These are phyloP conservation scores for Cyclanthera cordifolia DNA, from an alignment of 306 rosid species.

Conservation along the genomic window DNA sequence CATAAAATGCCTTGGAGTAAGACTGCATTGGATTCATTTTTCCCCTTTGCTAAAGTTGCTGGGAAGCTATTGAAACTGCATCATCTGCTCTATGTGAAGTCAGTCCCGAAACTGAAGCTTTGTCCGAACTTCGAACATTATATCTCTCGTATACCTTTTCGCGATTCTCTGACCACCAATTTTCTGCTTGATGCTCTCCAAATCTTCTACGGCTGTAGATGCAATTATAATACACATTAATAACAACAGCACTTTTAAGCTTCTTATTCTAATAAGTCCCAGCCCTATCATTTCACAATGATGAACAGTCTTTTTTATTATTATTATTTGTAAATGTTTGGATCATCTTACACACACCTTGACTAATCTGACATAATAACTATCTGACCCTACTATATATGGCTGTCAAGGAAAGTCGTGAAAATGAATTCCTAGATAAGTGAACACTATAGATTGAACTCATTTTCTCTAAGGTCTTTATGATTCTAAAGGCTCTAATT, in stretches of 20 bases:
- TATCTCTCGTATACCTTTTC: constrained; percentile 76
- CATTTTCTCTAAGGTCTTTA: too few species aligned
- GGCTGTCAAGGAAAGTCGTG: too few species aligned
- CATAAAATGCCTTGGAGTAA: constrained; percentile 39
- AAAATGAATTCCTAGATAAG: too few species aligned
- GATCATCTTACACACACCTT: too few species aligned
- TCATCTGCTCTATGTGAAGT: neutral
- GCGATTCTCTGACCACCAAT: constrained; percentile 94
- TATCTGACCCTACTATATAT: too few species aligned
- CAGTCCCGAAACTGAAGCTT: constrained; percentile 45
- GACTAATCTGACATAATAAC: too few species aligned
- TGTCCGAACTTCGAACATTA: constrained; percentile 61
- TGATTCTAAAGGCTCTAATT: too few species aligned
- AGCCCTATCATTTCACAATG: neutral
- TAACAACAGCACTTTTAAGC: neutral
- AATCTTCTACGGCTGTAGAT: constrained; percentile 87
- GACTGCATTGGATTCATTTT: constrained; percentile 8
- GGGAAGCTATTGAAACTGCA: constrained; percentile 18
- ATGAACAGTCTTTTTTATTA: neutral
- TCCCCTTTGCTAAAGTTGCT: constrained; percentile 34
- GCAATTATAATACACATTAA: constrained; percentile 12
- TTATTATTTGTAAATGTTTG: too few species aligned
- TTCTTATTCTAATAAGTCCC: neutral
- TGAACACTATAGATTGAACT: too few species aligned
- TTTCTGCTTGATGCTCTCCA: constrained; percentile 96